These are phyloP conservation scores for Mycena vulgaris DNA, from an alignment of 768 basidiomycete species.

Conservation along the genomic window DNA sequence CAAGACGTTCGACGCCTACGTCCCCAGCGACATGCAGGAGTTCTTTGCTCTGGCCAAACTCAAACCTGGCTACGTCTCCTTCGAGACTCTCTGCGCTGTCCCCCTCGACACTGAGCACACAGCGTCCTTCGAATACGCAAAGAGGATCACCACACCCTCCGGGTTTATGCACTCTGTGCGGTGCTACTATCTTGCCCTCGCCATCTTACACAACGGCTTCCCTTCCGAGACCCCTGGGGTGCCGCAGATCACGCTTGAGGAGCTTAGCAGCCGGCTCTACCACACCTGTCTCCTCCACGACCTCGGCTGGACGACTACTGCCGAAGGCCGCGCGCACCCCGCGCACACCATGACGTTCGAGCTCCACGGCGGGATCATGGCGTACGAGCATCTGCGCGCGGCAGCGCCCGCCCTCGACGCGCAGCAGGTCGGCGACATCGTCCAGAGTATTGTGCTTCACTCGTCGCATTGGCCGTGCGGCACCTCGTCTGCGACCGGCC, in stretches of 20 bases:
- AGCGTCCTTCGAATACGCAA: not conserved
- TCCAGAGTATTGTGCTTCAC: not conserved
- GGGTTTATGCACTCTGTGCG: conserved; percentile 36
- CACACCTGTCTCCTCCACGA: conserved; percentile 14
- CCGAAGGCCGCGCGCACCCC: conserved; percentile 14
- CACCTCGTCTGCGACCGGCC: not conserved
- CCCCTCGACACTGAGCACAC: not conserved
- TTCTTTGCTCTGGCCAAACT: not conserved
- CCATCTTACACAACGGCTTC: conserved; percentile 34
- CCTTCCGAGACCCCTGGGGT: conserved; percentile 36
- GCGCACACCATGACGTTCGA: conserved; percentile 25
- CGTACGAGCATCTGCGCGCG: conserved; percentile 26
- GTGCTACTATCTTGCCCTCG: conserved; percentile 37
- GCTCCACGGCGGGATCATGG: conserved; percentile 28
- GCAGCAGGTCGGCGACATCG: conserved; percentile 15
- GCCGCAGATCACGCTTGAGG: conserved; percentile 28
- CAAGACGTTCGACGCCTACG: not conserved
- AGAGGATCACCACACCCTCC: not conserved
- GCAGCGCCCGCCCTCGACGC: conserved; percentile 14
- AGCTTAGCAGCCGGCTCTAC: not conserved
- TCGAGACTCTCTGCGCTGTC: not conserved
- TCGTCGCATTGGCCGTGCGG: not conserved
- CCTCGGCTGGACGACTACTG: conserved; percentile 5
- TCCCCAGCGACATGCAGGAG: not conserved
- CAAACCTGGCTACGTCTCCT: not conserved